Base-by-base conservation (phyloP, 73 alveolate genomes). In the Tetrahymena elliotti region DNA sequence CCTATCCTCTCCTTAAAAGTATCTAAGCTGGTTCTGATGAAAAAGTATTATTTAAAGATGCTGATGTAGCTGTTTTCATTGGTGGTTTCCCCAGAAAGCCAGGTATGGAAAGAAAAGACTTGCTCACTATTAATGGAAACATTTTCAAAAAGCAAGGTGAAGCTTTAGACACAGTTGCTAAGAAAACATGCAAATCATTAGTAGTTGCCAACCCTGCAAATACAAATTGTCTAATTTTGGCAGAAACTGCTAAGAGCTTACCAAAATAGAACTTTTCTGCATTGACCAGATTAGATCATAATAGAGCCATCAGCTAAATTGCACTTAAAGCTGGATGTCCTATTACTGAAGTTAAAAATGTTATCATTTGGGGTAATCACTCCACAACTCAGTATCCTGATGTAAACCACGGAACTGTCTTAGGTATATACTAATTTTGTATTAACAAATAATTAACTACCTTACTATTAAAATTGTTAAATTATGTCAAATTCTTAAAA, bases 131-230 rank as follows among this genome's bases (percentile, higher is more conserved):
- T 33, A 98, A 98, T 94, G 97, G 98, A 33, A 96, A 97, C 52
- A 98, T 98, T 95, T 98, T 97, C 96, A 94, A 97, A 35, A 98
- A 93, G 31, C 98, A 98, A 96, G 99, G 99, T 24, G 93, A 94
- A 92, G 98, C 98, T 18, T 93, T 98, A 94, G 95, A 96, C 88
- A 94, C 97, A 83, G 98, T 97, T 16, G 99, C 99, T 24, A 98
- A 98, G 93, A 96, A 95, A 35, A 97, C 97, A 83, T 97, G 96
- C 24, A 97, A 98, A 97, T 97, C 98, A 35, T 35, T 98, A 16
- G 99, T 98, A 3, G 98, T 98, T 6, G 99, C 99, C 4, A 98
- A 98, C 95, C 99, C 99, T 38, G 98, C 99, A 33, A 98, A 98
- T 84, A 98, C 99, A 31, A 98, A 98, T 93, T 97, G 99, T 35